These are phyloP conservation scores for Rhizomucor miehei DNA, from an alignment of 371 early-diverging fungal genomes.

Conservation along the genomic window DNA sequence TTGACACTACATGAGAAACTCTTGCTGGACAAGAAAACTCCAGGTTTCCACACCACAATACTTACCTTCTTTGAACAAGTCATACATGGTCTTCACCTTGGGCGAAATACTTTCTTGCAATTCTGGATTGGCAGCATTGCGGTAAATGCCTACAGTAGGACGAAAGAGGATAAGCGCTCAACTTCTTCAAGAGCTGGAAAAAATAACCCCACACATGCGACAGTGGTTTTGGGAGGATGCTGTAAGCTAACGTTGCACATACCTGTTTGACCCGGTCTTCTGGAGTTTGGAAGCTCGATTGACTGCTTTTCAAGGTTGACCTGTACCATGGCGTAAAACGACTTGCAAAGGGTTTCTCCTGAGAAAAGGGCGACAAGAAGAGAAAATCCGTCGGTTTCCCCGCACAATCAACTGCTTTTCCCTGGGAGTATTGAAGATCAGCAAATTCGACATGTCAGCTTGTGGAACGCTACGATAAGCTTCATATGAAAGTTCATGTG, in stretches of 20 bases:
- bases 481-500: no score
- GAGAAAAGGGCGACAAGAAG: no score
- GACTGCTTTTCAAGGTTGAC: conserved; percentile 39
- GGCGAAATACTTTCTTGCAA: conserved; percentile 26
- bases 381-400: no score
- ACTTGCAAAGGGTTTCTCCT: no score
- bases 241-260: conserved; percentile 6
- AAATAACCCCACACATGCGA: conserved; percentile 1
- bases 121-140: conserved; percentile 26
- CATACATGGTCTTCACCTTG: conserved; percentile 43
- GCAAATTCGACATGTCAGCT: no score
- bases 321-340: neutral
- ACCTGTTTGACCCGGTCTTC: conserved; percentile 48
- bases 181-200: neutral
- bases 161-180: neutral
- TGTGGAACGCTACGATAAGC: no score
- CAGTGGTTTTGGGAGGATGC: neutral
- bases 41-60: neutral
- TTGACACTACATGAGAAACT: conserved; percentile 4
- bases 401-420: no score
- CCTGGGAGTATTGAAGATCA: no score
- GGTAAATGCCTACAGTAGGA: conserved; percentile 29
- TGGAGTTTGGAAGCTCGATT: conserved; percentile 37
- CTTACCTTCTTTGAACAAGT: conserved; percentile 37
- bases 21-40: neutral